A percentile compares a stretch with the other conserved stretches of the same genome.
phyloP scores from a whole-genome alignment of 2,329 filamentous ascomycete species.

The Exophiala phaeomuriformis region DNA sequence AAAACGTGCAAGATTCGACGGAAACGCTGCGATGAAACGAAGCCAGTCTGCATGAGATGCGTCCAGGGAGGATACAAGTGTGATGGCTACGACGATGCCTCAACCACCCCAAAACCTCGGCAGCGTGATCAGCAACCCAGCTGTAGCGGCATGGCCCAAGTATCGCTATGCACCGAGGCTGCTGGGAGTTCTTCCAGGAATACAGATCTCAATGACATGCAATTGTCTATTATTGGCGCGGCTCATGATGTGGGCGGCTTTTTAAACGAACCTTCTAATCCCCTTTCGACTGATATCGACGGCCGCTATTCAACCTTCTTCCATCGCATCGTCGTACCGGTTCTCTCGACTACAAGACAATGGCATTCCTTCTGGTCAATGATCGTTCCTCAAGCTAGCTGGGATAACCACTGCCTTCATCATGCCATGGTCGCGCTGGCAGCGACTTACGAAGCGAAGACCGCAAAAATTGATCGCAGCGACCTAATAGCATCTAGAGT shows the following conservation, averaged over 20 bases:
- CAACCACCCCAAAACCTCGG: background rate
- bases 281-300: background rate
- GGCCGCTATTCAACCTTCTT: constrained; percentile 4
- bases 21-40: constrained; percentile 15
- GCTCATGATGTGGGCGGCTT: background rate
- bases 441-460: constrained; percentile 12
- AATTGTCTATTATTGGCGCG: background rate
- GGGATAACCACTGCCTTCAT: constrained; percentile 9
- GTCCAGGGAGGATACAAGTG: constrained; percentile 5
- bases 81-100: constrained; percentile 3
- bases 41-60: constrained; percentile 10
- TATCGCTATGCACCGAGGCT: too few species aligned
- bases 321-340: constrained; percentile 4
- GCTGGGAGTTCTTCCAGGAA: too few species aligned
- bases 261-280: constrained; percentile 2
- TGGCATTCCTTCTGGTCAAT: constrained; percentile 13
- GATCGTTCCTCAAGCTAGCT: constrained; percentile 16
- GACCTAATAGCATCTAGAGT: constrained; percentile 1
- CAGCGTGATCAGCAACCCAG: too few species aligned
- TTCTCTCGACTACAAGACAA: constrained; percentile 9
- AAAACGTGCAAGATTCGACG: constrained; percentile 8
- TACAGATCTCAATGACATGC: background rate
- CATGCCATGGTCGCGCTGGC: constrained; percentile 19
- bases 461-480: constrained; percentile 5
- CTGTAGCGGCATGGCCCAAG: too few species aligned